Conservation (phyloP, 2,329 filamentous ascomycete genomes). For the Diaporthe helianthi region DNA sequence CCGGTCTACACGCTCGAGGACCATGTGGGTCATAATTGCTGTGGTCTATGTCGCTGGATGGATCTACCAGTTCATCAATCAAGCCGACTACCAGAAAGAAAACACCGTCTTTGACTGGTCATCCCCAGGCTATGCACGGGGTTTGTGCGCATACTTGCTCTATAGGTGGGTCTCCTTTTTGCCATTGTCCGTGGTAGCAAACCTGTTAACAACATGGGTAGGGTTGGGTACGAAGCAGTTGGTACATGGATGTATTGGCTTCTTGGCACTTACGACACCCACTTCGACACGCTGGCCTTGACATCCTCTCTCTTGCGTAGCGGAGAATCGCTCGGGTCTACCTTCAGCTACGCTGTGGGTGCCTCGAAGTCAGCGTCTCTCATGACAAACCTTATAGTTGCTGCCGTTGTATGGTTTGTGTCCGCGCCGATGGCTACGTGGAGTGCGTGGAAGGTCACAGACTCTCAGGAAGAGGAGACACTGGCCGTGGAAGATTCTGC, state of each 20-base stretch:
- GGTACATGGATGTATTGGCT: constrained; percentile 18
- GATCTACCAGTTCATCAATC: constrained; percentile 32
- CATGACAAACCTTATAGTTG: constrained; percentile 21
- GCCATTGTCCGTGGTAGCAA: no score
- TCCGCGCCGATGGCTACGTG: constrained; percentile 10
- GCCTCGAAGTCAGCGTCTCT: constrained; percentile 8
- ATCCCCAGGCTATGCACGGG: not conserved
- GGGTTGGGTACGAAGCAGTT: constrained; percentile 11
- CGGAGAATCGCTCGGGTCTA: constrained; percentile 7
- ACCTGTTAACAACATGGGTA: not conserved
- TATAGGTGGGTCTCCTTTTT: not conserved
- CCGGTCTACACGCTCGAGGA: constrained; percentile 30
- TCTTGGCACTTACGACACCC: constrained; percentile 8
- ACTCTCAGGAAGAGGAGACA: constrained; percentile 13
- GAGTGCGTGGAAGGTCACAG: constrained; percentile 13
- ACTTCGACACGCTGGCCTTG: constrained; percentile 17
- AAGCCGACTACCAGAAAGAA: constrained; percentile 31
- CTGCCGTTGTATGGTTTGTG: constrained; percentile 6
- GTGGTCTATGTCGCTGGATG: constrained; percentile 30
- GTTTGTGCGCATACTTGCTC: constrained; percentile 7
- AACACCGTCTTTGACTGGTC: constrained; percentile 19
- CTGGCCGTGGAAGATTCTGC: not conserved
- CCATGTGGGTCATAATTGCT: constrained; percentile 31
- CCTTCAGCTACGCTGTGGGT: constrained; percentile 13
- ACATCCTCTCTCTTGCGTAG: constrained; percentile 8